phyloP scores from a whole-genome alignment of 2,329 filamentous ascomycete genomes.

The Penicillium sp. region DNA sequence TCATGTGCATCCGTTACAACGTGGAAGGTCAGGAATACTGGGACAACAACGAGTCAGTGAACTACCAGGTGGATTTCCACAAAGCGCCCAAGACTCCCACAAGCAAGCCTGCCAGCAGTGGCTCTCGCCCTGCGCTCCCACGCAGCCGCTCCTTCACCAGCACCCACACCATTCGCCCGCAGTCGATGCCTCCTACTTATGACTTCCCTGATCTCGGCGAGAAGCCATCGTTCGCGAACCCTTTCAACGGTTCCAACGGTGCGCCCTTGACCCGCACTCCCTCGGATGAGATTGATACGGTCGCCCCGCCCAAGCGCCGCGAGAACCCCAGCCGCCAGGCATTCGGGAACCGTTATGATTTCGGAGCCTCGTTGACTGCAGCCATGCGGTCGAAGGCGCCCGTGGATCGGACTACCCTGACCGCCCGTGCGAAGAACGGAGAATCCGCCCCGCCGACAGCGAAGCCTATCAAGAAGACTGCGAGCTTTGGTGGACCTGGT shows the following conservation, averaged over 20 bases:
- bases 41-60: slow-evolving; percentile 87
- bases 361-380: slow-evolving; percentile 84
- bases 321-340: slow-evolving; percentile 62
- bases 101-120: slow-evolving; percentile 50
- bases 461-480: slow-evolving; percentile 14
- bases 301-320: slow-evolving; percentile 52
- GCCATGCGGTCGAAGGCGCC: slow-evolving; percentile 69
- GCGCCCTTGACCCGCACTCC: slow-evolving; percentile 74
- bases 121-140: slow-evolving; percentile 60
- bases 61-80: slow-evolving; percentile 92
- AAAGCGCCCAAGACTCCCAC: slow-evolving; percentile 71
- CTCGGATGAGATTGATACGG: slow-evolving; percentile 65
- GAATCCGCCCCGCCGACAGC: slow-evolving; percentile 11
- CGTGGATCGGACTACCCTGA: slow-evolving; percentile 64
- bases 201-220: slow-evolving; percentile 69
- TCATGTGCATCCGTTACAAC: slow-evolving; percentile 85
- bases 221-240: slow-evolving; percentile 58
- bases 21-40: slow-evolving; percentile 85
- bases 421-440: slow-evolving; percentile 58
- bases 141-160: slow-evolving; percentile 64
- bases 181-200: slow-evolving; percentile 61
- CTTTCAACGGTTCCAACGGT: slow-evolving; percentile 64
- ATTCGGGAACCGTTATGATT: slow-evolving; percentile 94
- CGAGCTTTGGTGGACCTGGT: slow-evolving; percentile 16
- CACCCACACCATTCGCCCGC: slow-evolving; percentile 51